Evolutionary conservation across 129 eudicot species (phyloP), one percentile per base, ranked within the genome.

Genomic region (Dittrichia graveolens): DNA sequence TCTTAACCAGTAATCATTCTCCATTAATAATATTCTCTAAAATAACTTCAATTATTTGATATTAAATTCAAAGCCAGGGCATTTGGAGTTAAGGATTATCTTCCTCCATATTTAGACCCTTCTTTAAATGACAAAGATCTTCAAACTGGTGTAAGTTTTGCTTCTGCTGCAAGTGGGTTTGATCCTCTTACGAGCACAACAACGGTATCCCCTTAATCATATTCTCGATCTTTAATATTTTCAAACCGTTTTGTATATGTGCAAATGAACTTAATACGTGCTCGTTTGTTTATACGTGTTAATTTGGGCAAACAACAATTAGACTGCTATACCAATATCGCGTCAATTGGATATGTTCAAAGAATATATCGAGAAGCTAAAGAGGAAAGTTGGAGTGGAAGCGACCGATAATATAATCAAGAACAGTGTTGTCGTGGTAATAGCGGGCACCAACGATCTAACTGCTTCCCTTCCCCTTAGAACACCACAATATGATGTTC

Each of bases 131-230:
- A 49, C 35, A 7, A 81, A n/a, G 92, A 91, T 63, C 87, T 91
- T 31, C 75, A 37, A 8, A 86, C 88, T 0, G 97, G 97, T 8
- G 92, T 91, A 43, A 91, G 95, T 70, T 91, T 91, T 83, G 97
- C 95, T 34, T 91, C 97, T 1, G 97, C 84, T 6, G 97, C 82
- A 47, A 53, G 74, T 31, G 92, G 97, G 38, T 88, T 66, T 73
- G 97, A 91, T 73, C 90, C 87, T 0, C 64, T 43, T 5, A 91
- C 97, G 41, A 11, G 87, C 2, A 47, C 15, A 8, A 0, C 82
- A 60, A 63, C 65, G 84, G 97, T 86, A 84, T 13, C 10, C 16
- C n/a, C 59, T 40, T 24, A 47, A 3, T 65, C 3, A 5, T 43
- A 11, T 16, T 24, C 3, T 60, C 60, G 31, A 12, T 18, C 19